phyloP scores from a whole-genome alignment of 208 protist species.

The Strigomonas culicis region DNA sequence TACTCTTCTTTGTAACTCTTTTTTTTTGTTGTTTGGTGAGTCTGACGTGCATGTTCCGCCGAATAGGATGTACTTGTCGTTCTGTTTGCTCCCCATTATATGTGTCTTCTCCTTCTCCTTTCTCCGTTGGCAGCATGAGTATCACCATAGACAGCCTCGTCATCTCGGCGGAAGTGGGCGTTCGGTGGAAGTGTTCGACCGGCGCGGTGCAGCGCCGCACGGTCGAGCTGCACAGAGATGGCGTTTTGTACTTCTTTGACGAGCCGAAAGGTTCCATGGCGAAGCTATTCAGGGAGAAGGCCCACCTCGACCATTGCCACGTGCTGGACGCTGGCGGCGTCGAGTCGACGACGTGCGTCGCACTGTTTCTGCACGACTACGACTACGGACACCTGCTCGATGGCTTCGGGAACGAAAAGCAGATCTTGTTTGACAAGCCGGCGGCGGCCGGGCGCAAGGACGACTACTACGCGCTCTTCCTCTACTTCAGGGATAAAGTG shows the following conservation, averaged over 20 bases:
- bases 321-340: slow-evolving; percentile 41
- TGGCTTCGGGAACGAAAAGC: slow-evolving; percentile 29
- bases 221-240: slow-evolving; percentile 51
- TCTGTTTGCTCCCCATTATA: slow-evolving; percentile 8
- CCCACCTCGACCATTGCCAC: slow-evolving; percentile 42
- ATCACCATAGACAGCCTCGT: slow-evolving; percentile 46
- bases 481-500: slow-evolving; percentile 35
- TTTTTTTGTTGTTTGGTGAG: neutral
- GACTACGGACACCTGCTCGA: slow-evolving; percentile 53
- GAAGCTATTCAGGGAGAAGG: slow-evolving; percentile 46
- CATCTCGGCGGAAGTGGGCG: slow-evolving; percentile 27
- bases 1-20: neutral
- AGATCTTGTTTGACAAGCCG: slow-evolving; percentile 19
- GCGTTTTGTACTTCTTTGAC: slow-evolving; percentile 58
- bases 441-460: neutral
- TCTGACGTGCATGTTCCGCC: too few species aligned
- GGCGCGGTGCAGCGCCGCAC: slow-evolving; percentile 27
- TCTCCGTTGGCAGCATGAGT: slow-evolving; percentile 17
- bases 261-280: slow-evolving; percentile 57
- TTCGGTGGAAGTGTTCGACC: slow-evolving; percentile 24
- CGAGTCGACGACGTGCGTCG: slow-evolving; percentile 22
- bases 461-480: slow-evolving; percentile 26
- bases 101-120: neutral
- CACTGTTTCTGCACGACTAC: slow-evolving; percentile 37
- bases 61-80: neutral